Evolutionary conservation across 257 asterid genomes (phyloP).

Genomic region (Solanum virginianum): DNA sequence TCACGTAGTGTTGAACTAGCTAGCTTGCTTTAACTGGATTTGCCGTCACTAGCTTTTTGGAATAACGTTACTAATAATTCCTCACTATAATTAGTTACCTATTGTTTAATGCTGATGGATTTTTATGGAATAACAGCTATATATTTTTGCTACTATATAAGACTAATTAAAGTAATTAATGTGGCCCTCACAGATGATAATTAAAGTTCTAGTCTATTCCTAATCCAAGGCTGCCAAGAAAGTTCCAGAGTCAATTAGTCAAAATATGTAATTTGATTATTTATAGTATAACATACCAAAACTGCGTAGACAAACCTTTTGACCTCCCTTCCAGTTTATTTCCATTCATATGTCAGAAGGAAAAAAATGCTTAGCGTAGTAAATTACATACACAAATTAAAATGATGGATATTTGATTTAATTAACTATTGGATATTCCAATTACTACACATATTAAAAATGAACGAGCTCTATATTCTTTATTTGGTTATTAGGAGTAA

Average conservation of each 20-base stretch:
- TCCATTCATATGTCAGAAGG: constrained; percentile 4
- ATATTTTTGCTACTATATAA: not conserved
- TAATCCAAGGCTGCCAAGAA: not conserved
- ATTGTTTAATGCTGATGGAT: not conserved
- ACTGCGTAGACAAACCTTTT: constrained; percentile 8
- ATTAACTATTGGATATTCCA: not conserved
- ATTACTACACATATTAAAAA: not conserved
- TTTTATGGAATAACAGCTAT: not conserved
- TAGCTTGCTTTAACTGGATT: not conserved
- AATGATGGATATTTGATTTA: not conserved
- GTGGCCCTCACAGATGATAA: not conserved
- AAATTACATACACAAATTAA: not conserved
- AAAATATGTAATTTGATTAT: not conserved
- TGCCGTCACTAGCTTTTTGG: not conserved
- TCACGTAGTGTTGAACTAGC: constrained; percentile 14
- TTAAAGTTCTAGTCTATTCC: not conserved
- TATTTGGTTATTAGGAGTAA: not conserved
- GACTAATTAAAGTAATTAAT: not conserved
- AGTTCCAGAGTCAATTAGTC: not conserved
- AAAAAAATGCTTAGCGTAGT: not conserved
- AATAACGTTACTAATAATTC: not conserved
- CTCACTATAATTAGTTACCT: not conserved
- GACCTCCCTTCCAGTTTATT: constrained; percentile 1
- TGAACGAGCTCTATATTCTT: not conserved
- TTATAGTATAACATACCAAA: constrained; percentile 1